These are phyloP conservation scores for Nepenthes mirabilis DNA, from an alignment of 148 eudicot genomes.

Conservation along the genomic window DNA sequence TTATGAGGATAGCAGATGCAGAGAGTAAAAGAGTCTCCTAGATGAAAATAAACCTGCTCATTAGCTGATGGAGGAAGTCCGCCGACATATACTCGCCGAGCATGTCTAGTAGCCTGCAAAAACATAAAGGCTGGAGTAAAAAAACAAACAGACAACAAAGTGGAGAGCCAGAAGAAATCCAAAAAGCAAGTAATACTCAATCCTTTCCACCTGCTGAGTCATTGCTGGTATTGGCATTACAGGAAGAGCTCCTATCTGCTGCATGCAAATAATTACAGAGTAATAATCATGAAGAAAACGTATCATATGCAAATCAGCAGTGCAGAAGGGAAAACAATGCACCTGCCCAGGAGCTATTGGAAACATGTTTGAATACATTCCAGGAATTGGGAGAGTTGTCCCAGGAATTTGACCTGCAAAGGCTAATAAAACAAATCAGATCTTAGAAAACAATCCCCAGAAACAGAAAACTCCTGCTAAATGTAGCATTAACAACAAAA, in stretches of 20 bases:
- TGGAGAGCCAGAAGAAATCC: not conserved
- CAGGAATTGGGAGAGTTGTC: slow-evolving; percentile 51
- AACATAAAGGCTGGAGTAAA: slow-evolving; percentile 6
- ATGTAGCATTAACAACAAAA: not conserved
- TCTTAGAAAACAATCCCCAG: slow-evolving; percentile 10
- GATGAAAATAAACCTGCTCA: slow-evolving; percentile 24
- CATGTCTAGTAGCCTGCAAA: slow-evolving; percentile 41
- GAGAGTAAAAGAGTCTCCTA: not conserved
- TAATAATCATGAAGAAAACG: not conserved
- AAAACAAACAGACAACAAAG: slow-evolving; percentile 1
- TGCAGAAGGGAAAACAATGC: not conserved
- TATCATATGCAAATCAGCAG: not conserved
- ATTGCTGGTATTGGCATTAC: slow-evolving; percentile 93
- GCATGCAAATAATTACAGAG: slow-evolving; percentile 1
- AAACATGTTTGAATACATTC: slow-evolving; percentile 80
- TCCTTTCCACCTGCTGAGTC: slow-evolving; percentile 82
- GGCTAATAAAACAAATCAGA: slow-evolving; percentile 17
- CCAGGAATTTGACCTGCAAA: slow-evolving; percentile 77
- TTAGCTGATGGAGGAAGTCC: slow-evolving; percentile 45
- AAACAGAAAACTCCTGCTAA: not conserved
- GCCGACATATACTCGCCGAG: slow-evolving; percentile 44
- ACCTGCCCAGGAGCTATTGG: slow-evolving; percentile 64
- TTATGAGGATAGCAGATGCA: no score
- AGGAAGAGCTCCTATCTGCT: slow-evolving; percentile 77
- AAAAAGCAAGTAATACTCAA: not conserved